These are phyloP conservation scores for Echeveria elegans DNA, from an alignment of 164 flowering plant genomes.

Conservation along the genomic window DNA sequence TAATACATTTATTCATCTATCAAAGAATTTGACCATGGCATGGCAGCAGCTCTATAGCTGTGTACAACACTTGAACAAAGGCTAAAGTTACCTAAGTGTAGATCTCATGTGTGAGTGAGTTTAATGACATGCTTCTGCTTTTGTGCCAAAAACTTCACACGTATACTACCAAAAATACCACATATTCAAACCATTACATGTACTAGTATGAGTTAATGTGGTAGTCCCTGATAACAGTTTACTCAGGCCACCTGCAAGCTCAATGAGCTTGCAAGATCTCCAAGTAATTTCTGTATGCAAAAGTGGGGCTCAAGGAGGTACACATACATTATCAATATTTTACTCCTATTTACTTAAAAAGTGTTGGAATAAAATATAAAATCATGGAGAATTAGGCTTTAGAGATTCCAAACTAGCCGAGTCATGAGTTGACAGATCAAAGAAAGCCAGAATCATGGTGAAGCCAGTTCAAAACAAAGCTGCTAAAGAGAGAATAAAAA, in stretches of 20 bases:
- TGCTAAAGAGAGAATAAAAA: not conserved
- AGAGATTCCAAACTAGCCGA: not conserved
- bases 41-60: not conserved
- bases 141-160: not conserved
- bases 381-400: not conserved
- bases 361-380: not conserved
- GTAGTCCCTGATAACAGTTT: not conserved
- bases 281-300: not conserved
- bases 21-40: not conserved
- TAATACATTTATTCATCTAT: not conserved
- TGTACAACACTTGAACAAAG: not conserved
- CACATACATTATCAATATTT: too few relatives aligned
- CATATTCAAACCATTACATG: not conserved
- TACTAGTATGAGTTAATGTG: not conserved
- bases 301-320: not conserved
- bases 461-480: too few relatives aligned
- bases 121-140: not conserved
- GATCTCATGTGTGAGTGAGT: not conserved
- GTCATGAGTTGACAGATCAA: conserved; percentile 6
- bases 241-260: not conserved
- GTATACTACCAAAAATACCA: not conserved
- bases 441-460: too few relatives aligned
- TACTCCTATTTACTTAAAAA: not conserved
- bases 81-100: not conserved
- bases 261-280: not conserved